These are phyloP conservation scores for Rubia yunnanensis DNA, from an alignment of 257 asterid genomes.

Conservation along the genomic window DNA sequence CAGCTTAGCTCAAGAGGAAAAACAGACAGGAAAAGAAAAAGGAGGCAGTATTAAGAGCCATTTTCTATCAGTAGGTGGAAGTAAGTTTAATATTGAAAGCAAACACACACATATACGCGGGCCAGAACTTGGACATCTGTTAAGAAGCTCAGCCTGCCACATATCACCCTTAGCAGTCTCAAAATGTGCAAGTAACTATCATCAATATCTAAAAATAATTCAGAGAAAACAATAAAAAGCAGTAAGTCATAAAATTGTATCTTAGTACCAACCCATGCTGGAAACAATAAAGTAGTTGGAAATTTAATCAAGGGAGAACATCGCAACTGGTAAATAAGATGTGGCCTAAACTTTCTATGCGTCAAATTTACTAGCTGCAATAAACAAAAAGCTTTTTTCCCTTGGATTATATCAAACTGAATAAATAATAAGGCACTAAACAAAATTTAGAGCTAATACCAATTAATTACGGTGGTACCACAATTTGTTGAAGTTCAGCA, in stretches of 20 bases:
- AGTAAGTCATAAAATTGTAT: neutral
- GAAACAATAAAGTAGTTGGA: neutral
- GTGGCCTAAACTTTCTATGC: neutral
- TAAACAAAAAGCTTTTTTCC: neutral
- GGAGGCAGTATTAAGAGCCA: neutral
- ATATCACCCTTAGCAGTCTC: neutral
- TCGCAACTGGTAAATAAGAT: neutral
- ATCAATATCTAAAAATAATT: neutral
- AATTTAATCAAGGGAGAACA: neutral
- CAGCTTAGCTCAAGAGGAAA: neutral
- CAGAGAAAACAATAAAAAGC: neutral
- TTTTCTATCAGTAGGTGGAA: no score
- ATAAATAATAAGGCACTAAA: slow-evolving; percentile 39
- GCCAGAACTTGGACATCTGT: neutral
- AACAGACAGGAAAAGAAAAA: neutral
- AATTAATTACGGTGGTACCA: slow-evolving; percentile 90
- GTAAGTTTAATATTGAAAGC: neutral
- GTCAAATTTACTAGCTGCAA: slow-evolving; percentile 1
- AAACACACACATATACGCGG: neutral
- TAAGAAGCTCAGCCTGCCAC: neutral
- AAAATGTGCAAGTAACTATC: no score
- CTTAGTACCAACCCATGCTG: neutral
- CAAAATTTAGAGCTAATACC: slow-evolving; percentile 98
- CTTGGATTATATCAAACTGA: slow-evolving; percentile 23
- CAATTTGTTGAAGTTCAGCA: slow-evolving; percentile 98